Percentiles rank a stretch among this genome's conserved stretches.
Evolutionary conservation across 2,329 filamentous ascomycete genomes (phyloP).

Genomic region (Pezicula neosporulosa): DNA sequence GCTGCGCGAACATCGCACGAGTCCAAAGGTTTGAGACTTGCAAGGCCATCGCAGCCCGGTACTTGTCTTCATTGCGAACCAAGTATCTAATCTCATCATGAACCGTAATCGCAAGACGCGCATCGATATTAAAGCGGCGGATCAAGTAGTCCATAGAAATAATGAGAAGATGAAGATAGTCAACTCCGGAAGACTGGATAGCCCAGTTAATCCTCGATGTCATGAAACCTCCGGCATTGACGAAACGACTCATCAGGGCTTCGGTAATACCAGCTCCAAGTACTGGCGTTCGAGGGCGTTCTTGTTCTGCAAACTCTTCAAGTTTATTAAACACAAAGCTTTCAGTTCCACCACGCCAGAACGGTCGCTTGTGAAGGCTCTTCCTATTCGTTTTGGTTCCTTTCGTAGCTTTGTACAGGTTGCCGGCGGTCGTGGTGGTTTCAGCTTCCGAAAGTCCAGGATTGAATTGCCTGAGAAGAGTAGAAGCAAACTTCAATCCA

Average conservation of each 20-base stretch:
- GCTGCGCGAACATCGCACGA: conserved; percentile 92
- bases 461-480: conserved; percentile 90
- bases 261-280: conserved; percentile 95
- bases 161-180: conserved; percentile 93
- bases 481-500: conserved; percentile 88
- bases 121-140: conserved; percentile 78
- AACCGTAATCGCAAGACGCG: conserved; percentile 87
- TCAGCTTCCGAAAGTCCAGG: conserved; percentile 75
- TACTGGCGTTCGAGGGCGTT: conserved; percentile 84
- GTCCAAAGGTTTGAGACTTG: conserved; percentile 97
- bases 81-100: conserved; percentile 98
- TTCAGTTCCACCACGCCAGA: conserved; percentile 96
- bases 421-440: conserved; percentile 71
- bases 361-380: conserved; percentile 66
- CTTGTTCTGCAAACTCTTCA: conserved; percentile 96
- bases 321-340: conserved; percentile 98
- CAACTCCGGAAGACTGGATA: conserved; percentile 94
- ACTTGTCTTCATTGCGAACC: conserved; percentile 80
- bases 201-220: conserved; percentile 99
- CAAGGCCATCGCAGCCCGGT: conserved; percentile 85
- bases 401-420: conserved; percentile 86
- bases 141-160: conserved; percentile 92
- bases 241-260: conserved; percentile 82
- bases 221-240: conserved; percentile 88
- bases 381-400: conserved; percentile 80